Evolutionary conservation across 2,329 filamentous ascomycete genomes (phyloP), one percentile per base, ranked within the genome.

Genomic region (Parafenestella ontariensis): DNA sequence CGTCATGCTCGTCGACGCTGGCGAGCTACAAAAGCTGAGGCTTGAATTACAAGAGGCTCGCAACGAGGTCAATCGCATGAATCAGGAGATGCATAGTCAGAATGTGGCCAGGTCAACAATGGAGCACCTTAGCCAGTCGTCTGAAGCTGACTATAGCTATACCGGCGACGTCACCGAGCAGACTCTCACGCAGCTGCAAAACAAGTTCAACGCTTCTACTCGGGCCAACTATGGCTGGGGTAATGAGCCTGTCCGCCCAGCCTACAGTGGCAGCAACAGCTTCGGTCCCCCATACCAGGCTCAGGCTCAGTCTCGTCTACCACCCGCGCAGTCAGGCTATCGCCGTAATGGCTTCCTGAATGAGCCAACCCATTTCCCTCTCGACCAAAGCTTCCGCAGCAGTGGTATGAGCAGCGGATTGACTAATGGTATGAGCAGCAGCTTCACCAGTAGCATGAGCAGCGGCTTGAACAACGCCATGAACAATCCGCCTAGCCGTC

Each of bases 41-140:
- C 76, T 87, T 47, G 86, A 92, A 75, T 83, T 94, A 46, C 87
- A 88, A 39, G 82, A 87, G 57, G 89, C 90, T 31, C 86, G 89
- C 56, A 87, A 82, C 70, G 85, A 88, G 67, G 90, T 93, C 67
- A 84, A 83, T 41, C 87, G 85, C 52, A 86, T 92, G 70, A 88
- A 90, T 53, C 83, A 90, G 49, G 88, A 92, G 76, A 81, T 91
- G 56, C 82, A 86, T 34, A 85, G 89, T 59, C 86, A 82, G 21
- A 86, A 86, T 26, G 82, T 86, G 51, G 79, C 80, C 29, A 86
- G 85, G 65, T 79, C 84, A 48, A 88, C 85, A 10, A 77, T 84
- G 49, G 84, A 86, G 43, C 83, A 85, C 62, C 78, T 84, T 48
- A 80, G 82, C n/a, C 76, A 79, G 55, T 75, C 78, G 5, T 78